Evolutionary conservation across 2,329 filamentous ascomycete genomes (phyloP).

Genomic region (Elsinoe australis): DNA sequence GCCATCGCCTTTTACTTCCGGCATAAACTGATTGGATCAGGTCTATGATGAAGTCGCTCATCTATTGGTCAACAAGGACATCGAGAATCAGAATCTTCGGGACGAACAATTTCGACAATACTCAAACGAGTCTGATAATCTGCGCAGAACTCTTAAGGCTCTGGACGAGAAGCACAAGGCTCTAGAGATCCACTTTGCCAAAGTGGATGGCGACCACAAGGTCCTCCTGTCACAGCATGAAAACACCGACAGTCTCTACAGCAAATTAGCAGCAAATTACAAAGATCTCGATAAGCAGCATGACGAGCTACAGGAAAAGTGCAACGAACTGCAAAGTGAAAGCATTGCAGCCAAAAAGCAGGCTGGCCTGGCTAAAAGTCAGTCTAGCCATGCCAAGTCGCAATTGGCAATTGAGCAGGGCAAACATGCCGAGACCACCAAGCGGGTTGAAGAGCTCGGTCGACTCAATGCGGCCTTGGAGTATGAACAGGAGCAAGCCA

Average conservation of each 20-base stretch:
- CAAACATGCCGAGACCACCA: no score
- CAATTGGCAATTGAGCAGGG: no score
- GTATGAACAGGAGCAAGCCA: conserved; percentile 1
- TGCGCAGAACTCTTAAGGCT: conserved; percentile 10
- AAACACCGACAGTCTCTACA: background rate
- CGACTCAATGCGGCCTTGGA: no score
- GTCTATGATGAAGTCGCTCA: background rate
- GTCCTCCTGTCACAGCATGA: background rate
- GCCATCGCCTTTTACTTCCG: background rate
- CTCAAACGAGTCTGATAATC: conserved; percentile 12
- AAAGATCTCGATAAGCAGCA: background rate
- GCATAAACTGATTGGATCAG: background rate
- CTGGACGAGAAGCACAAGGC: conserved; percentile 4
- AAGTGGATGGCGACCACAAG: background rate
- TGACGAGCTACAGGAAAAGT: background rate
- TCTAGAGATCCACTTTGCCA: background rate
- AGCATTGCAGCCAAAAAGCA: conserved; percentile 13
- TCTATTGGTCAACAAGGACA: conserved; percentile 17
- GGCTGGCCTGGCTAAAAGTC: no score
- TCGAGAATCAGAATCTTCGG: conserved; percentile 18
- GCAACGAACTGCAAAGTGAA: background rate
- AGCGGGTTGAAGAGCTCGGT: no score
- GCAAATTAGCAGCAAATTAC: background rate
- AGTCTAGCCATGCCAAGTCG: no score
- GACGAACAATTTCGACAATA: background rate